These are phyloP conservation scores for Penicillium hordei DNA, from an alignment of 2,329 filamentous ascomycete genomes.

Conservation along the genomic window DNA sequence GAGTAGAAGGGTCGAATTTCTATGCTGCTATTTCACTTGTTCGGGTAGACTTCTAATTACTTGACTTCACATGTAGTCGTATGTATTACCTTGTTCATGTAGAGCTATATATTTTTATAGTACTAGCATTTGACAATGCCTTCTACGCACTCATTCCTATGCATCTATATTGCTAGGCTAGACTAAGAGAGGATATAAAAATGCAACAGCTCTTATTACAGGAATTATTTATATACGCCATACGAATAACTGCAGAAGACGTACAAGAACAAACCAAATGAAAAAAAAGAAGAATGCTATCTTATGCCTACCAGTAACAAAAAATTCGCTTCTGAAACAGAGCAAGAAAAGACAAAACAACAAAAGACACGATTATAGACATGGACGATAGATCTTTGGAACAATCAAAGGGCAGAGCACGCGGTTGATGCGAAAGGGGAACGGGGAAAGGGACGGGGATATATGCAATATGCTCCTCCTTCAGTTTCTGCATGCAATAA, in stretches of 20 bases:
- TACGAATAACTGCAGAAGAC: slow-evolving; percentile 14
- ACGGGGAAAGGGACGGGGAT: slow-evolving; percentile 13
- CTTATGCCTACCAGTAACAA: slow-evolving; percentile 26
- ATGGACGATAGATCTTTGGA: slow-evolving; percentile 26
- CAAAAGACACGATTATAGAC: slow-evolving; percentile 28
- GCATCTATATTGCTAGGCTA: background rate
- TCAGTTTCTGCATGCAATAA: slow-evolving; percentile 6
- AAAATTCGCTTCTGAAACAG: slow-evolving; percentile 28
- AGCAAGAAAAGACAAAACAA: slow-evolving; percentile 22
- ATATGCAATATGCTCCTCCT: slow-evolving; percentile 25
- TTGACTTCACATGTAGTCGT: background rate
- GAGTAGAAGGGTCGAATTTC: background rate
- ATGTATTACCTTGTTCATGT: background rate
- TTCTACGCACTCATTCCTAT: background rate
- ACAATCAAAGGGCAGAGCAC: slow-evolving; percentile 19
- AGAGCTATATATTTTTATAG: background rate
- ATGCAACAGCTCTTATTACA: slow-evolving; percentile 11
- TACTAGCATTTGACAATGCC: too few species aligned
- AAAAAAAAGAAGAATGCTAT: slow-evolving; percentile 23
- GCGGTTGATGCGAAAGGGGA: slow-evolving; percentile 7
- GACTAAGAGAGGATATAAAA: background rate
- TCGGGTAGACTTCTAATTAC: background rate
- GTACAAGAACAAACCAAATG: slow-evolving; percentile 8
- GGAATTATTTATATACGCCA: slow-evolving; percentile 13
- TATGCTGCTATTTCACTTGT: background rate